Percentiles rank a stretch among this genome's conserved stretches.
Evolutionary conservation across 768 basidiomycete species (phyloP).

Genomic region (Macrolepiota fuliginosa): DNA sequence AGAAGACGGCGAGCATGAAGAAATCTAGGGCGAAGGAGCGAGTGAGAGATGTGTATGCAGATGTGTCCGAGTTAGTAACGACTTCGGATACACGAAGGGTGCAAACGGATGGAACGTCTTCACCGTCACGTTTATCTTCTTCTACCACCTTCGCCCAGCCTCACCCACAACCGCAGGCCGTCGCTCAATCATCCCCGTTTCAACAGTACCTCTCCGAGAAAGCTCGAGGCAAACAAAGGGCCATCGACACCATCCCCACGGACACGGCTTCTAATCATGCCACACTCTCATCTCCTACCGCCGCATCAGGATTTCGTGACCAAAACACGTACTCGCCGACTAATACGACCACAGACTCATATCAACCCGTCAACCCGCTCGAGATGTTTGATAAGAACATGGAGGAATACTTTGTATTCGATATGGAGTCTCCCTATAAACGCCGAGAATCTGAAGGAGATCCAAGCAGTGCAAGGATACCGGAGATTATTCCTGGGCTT

Average conservation of each 20-base stretch:
- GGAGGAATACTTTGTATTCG: neutral
- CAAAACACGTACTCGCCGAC: neutral
- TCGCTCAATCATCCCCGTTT: neutral
- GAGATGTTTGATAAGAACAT: neutral
- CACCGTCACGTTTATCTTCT: neutral
- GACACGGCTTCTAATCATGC: neutral
- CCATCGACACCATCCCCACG: neutral
- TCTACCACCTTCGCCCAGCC: neutral
- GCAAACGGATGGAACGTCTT: neutral
- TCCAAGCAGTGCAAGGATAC: neutral
- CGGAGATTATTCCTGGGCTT: neutral
- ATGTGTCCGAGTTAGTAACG: neutral
- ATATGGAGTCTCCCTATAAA: neutral
- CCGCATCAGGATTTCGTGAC: neutral
- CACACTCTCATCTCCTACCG: neutral
- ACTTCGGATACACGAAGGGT: neutral
- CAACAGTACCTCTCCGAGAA: constrained; percentile 6
- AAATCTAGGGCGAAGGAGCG: neutral
- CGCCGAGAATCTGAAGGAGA: neutral
- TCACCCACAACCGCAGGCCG: neutral
- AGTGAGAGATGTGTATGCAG: too few species aligned
- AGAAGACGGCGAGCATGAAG: neutral
- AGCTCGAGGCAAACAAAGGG: constrained; percentile 9
- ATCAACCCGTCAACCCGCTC: neutral
- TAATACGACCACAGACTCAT: neutral